These are phyloP conservation scores for Paspalum notatum DNA, from an alignment of 176 grass and related monocot genomes.

Conservation along the genomic window DNA sequence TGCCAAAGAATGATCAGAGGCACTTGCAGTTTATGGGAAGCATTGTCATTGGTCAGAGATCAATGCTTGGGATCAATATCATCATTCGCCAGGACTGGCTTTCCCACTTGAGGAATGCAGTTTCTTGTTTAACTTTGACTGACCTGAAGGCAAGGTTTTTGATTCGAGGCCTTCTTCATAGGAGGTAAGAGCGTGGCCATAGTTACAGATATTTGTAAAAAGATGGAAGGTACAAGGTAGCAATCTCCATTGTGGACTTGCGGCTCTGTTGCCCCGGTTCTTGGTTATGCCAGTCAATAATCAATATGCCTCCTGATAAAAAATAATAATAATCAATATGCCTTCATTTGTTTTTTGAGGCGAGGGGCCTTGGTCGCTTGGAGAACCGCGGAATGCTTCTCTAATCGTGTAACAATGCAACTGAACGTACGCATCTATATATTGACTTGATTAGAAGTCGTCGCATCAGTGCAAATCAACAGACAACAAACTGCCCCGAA, in stretches of 20 bases:
- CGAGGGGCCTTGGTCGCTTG: too few relatives aligned
- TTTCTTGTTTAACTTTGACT: background rate
- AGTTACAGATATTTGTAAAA: background rate
- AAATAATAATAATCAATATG: too few relatives aligned
- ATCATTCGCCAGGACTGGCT: background rate
- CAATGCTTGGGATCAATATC: background rate
- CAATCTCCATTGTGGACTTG: background rate
- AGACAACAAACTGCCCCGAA: background rate
- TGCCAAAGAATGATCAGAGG: background rate
- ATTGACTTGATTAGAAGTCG: background rate
- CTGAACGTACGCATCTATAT: background rate
- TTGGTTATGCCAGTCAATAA: background rate
- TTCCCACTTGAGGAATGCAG: background rate
- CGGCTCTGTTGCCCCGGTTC: background rate
- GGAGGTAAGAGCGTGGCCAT: constrained; percentile 9
- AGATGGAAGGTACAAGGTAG: background rate
- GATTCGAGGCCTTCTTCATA: background rate
- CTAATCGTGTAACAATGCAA: background rate
- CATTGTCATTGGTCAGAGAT: background rate
- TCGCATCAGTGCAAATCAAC: background rate
- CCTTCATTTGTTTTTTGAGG: background rate
- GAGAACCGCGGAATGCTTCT: background rate
- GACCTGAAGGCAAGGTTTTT: background rate
- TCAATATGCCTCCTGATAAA: too few relatives aligned
- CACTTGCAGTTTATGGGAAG: background rate